phyloP scores from a whole-genome alignment of 23 red algal genomes.

The Gracilaria gracilis region DNA sequence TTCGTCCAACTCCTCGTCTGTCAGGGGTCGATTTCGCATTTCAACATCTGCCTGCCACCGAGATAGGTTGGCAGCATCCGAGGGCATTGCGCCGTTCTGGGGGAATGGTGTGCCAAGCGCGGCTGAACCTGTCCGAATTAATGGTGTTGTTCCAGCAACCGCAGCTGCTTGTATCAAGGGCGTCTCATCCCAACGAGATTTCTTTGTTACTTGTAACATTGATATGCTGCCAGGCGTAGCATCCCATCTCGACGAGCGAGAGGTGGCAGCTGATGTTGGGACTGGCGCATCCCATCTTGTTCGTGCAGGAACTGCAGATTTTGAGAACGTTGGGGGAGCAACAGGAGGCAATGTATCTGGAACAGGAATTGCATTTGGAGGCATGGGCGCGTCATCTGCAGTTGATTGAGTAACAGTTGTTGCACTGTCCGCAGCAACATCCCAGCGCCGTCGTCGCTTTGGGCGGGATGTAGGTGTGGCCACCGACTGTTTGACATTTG shows the following conservation, averaged over 20 bases:
- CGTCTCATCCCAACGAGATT: slow-evolving; percentile 93
- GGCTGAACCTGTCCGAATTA: slow-evolving; percentile 36
- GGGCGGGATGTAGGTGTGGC: background rate
- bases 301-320: background rate
- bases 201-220: slow-evolving; percentile 37
- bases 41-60: slow-evolving; percentile 72
- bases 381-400: background rate
- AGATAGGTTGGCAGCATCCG: slow-evolving; percentile 50
- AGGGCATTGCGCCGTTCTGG: slow-evolving; percentile 24
- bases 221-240: slow-evolving; percentile 48
- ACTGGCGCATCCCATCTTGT: slow-evolving; percentile 52
- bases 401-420: slow-evolving; percentile 18
- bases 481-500: background rate
- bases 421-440: slow-evolving; percentile 36
- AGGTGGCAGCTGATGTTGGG: background rate
- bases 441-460: slow-evolving; percentile 60
- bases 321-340: slow-evolving; percentile 34
- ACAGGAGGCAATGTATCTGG: slow-evolving; percentile 47
- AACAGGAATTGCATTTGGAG: slow-evolving; percentile 37
- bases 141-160: slow-evolving; percentile 13
- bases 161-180: slow-evolving; percentile 40
- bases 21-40: slow-evolving; percentile 63
- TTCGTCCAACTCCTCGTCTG: slow-evolving; percentile 84
- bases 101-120: slow-evolving; percentile 60
- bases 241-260: slow-evolving; percentile 69